Conservation (phyloP, 2,329 filamentous ascomycete genomes). For the Drechslera avenae region DNA sequence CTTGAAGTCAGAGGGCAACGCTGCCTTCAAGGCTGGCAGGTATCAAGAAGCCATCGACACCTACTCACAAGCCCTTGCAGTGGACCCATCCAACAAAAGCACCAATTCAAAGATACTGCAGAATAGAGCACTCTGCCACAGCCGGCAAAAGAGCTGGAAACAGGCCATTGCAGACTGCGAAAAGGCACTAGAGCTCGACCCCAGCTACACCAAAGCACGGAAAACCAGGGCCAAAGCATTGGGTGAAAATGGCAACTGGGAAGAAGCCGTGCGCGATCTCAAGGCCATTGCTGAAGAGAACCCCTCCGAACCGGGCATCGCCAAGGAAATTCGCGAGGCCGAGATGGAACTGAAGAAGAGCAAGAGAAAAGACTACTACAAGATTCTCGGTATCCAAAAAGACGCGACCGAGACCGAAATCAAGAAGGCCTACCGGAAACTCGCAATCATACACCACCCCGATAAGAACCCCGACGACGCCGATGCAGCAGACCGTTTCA, state of each 20-base stretch:
- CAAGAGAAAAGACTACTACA: constrained; percentile 97
- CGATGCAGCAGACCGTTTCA: constrained; percentile 87
- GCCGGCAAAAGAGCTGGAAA: constrained; percentile 82
- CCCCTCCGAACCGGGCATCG: constrained; percentile 78
- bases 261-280: constrained; percentile 86
- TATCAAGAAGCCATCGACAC: constrained; percentile 82
- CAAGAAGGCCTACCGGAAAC: constrained; percentile 95
- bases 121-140: constrained; percentile 86
- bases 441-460: constrained; percentile 92
- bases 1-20: constrained; percentile 93
- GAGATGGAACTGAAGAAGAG: constrained; percentile 98
- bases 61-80: constrained; percentile 79
- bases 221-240: constrained; percentile 93
- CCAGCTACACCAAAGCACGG: constrained; percentile 84
- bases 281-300: constrained; percentile 84
- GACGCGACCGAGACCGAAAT: constrained; percentile 82
- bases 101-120: constrained; percentile 95
- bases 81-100: constrained; percentile 86
- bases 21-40: constrained; percentile 82
- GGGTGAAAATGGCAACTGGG: constrained; percentile 86
- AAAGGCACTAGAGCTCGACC: constrained; percentile 79
- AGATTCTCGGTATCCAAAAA: constrained; percentile 89
- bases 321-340: constrained; percentile 84
- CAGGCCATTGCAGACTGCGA: constrained; percentile 86
- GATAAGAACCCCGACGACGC: constrained; percentile 95